Base-by-base conservation (phyloP, 2,329 filamentous ascomycete genomes). In the Aspergillus oerlinghausenensis region DNA sequence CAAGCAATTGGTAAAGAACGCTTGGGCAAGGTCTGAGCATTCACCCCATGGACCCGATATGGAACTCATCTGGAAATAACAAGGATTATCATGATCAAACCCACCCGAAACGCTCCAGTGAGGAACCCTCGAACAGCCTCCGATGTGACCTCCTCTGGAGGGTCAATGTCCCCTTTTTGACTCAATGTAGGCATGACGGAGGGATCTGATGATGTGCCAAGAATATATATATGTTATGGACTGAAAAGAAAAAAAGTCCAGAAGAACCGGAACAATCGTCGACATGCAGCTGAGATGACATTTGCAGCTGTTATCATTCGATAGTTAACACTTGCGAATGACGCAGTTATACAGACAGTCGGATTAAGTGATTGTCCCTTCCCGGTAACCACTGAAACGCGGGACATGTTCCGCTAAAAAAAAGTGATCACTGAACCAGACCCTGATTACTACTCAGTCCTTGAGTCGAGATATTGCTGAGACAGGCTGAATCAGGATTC, bases 121-220 rank as follows among this genome's bases (percentile, higher is more conserved):
- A 76, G 65, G 63, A 79, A 79, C 47, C 76, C 76, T 43, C 72
- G 69, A 55, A 70, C 67, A 3, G 74, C 76, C 57, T 76, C 66
- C 19, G 69, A 68, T 11, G 72, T 74, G 61, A 78, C 67, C 59
- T 78, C 71, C 19, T 71, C 70, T 1, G 77, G 75, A 19, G 75
- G 75, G 49, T 77, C 74, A 49, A 74, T 70, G 42, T 75, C 71
- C 23, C 67, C 68, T 59, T 68, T 67, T 45, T 76, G 71, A 47
- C 43, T 47, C 11, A 14, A 4, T 23, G 43, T 23, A 21, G 43
- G 51, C 63, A 67, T 9, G 74, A 70, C 25, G 75, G 73, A n/a
- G 76, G 69, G 6, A 3, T 17, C 25, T 38, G 32, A 38, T 38
- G 14, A 38, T 38, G 5, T 17, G 14, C 14, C 32, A n/a, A 7